A percentile compares a stretch with the other conserved stretches of the same genome.
Conservation (phyloP, 1,139 yeast species). For the Taphrina betulina region DNA sequence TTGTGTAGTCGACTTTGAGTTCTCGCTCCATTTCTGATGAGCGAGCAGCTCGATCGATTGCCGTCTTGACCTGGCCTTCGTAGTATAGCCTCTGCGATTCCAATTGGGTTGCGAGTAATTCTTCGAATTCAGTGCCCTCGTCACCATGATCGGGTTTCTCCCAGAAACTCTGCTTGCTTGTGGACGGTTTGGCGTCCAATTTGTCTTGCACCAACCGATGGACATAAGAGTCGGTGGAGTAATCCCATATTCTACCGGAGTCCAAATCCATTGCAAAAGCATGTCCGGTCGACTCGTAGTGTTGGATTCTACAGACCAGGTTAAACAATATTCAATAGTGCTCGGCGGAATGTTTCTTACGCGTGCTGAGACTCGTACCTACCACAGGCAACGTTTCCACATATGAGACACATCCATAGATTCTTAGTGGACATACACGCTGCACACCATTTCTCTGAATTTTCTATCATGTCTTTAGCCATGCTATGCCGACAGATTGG, state of each 20-base stretch:
- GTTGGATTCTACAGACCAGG: slow-evolving; percentile 47
- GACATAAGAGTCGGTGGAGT: slow-evolving; percentile 87
- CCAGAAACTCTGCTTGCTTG: slow-evolving; percentile 27
- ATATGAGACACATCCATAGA: slow-evolving; percentile 85
- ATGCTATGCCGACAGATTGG: slow-evolving; percentile 84
- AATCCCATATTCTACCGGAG: slow-evolving; percentile 93
- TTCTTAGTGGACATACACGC: slow-evolving; percentile 65
- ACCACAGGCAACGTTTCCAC: slow-evolving; percentile 90
- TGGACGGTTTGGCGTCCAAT: slow-evolving; percentile 66
- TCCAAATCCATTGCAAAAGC: slow-evolving; percentile 88
- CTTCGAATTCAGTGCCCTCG: slow-evolving; percentile 75
- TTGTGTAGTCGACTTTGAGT: slow-evolving; percentile 44
- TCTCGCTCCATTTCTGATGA: slow-evolving; percentile 46
- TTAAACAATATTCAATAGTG: background rate
- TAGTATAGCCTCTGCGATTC: slow-evolving; percentile 89
- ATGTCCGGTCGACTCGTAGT: slow-evolving; percentile 74
- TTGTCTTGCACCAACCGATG: slow-evolving; percentile 83
- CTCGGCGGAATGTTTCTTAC: slow-evolving; percentile 42
- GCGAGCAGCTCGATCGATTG: slow-evolving; percentile 44
- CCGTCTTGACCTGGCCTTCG: slow-evolving; percentile 58
- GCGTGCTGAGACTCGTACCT: slow-evolving; percentile 88
- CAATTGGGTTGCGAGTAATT: slow-evolving; percentile 71
- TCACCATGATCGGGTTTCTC: slow-evolving; percentile 43
- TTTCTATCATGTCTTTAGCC: slow-evolving; percentile 41
- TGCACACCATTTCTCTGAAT: slow-evolving; percentile 38